phyloP scores from a whole-genome alignment of 768 basidiomycete genomes.

The Stropharia rugosoannulata region DNA sequence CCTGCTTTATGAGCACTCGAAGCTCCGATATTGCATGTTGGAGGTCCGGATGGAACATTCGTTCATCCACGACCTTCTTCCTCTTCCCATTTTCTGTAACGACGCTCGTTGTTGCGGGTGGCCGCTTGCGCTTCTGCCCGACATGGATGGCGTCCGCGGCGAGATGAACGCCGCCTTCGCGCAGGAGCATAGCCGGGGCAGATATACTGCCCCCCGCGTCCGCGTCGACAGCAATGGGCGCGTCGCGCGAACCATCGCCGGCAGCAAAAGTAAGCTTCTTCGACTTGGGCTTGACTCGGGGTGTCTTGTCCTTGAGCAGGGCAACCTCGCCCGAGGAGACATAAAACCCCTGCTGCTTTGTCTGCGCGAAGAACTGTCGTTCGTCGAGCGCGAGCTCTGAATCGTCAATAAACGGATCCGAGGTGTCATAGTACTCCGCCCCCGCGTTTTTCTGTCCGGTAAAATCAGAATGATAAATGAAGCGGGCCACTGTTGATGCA shows the following conservation, averaged over 20 bases:
- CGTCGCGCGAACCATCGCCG: slow-evolving; percentile 45
- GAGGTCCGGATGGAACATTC: slow-evolving; percentile 71
- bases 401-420: slow-evolving; percentile 97
- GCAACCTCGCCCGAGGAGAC: slow-evolving; percentile 89
- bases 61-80: slow-evolving; percentile 66
- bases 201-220: not conserved
- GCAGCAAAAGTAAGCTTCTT: slow-evolving; percentile 43
- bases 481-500: not conserved
- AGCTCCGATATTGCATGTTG: slow-evolving; percentile 61
- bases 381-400: slow-evolving; percentile 90
- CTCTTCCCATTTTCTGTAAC: slow-evolving; percentile 65
- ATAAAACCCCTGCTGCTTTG: slow-evolving; percentile 92
- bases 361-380: slow-evolving; percentile 87
- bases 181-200: not conserved
- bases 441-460: slow-evolving; percentile 46
- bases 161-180: slow-evolving; percentile 10
- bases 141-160: slow-evolving; percentile 39
- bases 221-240: slow-evolving; percentile 45
- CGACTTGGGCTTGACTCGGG: slow-evolving; percentile 67
- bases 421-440: slow-evolving; percentile 85
- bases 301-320: slow-evolving; percentile 75
- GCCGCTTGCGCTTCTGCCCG: slow-evolving; percentile 55
- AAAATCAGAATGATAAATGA: not conserved
- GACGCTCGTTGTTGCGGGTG: slow-evolving; percentile 29
- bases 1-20: slow-evolving; percentile 56